Base-by-base conservation (phyloP, 2,329 filamentous ascomycete species). In the Colletotrichum aenigma region DNA sequence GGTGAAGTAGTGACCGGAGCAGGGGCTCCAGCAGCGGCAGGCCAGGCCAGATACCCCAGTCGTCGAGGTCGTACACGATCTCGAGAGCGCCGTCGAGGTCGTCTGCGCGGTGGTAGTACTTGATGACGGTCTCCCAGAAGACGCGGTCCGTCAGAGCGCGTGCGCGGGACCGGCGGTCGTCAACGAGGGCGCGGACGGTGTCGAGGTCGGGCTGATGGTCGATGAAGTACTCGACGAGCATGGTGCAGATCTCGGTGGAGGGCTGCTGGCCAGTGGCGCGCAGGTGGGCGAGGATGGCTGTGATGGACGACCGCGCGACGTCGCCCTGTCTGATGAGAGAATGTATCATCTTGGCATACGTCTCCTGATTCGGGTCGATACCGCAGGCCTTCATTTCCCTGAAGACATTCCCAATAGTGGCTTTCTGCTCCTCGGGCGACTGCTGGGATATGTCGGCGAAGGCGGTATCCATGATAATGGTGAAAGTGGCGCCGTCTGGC, bases 271-370 rank as follows among this genome's bases (percentile, higher is more conserved):
- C 88, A 28, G 87, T 84, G 7, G 80, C 78, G 66, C 85, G 84
- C 89, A 97, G 94, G 82, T 93, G 90, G 2, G 86, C 83, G 58
- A 95, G 87, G 9, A 96, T 88, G 3, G 88, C 88, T 60, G 89
- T 88, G 16, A 94, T 89, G 71, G 91, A 90, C 3, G 84, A 82
- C 56, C 85, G 85, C 28, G 86, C 84, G 52, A 82, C 82, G 75
- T 85, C 83, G 74, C 82, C 83, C 15, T 83, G 80, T 84, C 88
- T 77, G 24, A 94, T 86, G 13, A 95, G 85, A 21, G 89, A 86
- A 83, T 95, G 89, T 68, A 96, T 90, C 82, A 95, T 91, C 81
- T 94, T 93, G 79, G 89, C 91, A 82, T 94, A 96, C 4, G 91
- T 91, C 77, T 91, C 88, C 72, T 87, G 83, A 82, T 94, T 94